phyloP scores from a whole-genome alignment of 2,329 filamentous ascomycete species.

The Sporothrix brunneoviolacea region DNA sequence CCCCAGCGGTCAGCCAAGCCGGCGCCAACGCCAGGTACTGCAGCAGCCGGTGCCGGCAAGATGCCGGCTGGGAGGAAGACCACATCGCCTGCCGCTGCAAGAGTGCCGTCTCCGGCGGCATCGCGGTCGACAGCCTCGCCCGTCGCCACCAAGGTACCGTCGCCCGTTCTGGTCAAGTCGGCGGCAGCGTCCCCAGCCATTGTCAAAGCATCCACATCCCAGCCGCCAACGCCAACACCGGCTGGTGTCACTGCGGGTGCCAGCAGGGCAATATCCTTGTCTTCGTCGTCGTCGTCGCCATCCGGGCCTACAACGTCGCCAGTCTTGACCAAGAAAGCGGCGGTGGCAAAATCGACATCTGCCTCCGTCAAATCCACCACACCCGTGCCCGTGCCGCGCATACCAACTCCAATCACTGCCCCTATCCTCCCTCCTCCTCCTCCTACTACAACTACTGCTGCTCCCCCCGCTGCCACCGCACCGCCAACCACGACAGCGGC shows the following conservation, averaged over 20 bases:
- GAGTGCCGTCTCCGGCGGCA: constrained; percentile 11
- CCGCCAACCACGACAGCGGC: constrained; percentile 14
- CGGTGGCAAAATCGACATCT: background rate
- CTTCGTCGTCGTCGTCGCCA: constrained; percentile 13
- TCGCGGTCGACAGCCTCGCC: constrained; percentile 12
- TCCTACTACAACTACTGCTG: background rate
- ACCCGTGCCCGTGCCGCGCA: constrained; percentile 20
- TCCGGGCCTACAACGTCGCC: constrained; percentile 16
- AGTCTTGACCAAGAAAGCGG: constrained; percentile 18
- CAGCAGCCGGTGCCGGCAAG: constrained; percentile 14
- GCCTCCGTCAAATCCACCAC: constrained; percentile 6
- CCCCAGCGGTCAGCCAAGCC: constrained; percentile 16
- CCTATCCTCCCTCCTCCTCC: constrained; percentile 11
- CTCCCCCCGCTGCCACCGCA: background rate
- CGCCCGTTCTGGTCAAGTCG: constrained; percentile 15
- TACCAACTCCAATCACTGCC: constrained; percentile 14
- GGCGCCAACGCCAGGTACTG: constrained; percentile 16
- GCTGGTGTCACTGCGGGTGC: constrained; percentile 13
- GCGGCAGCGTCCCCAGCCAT: constrained; percentile 6
- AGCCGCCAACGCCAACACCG: constrained; percentile 6
- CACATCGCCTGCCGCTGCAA: constrained; percentile 11
- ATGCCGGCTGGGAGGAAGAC: constrained; percentile 1
- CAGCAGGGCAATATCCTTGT: constrained; percentile 14
- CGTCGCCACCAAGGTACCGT: constrained; percentile 8
- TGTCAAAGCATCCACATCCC: constrained; percentile 19